Conservation (phyloP, 2,329 filamentous ascomycete species). For the Tolypocladium endophyticum region DNA sequence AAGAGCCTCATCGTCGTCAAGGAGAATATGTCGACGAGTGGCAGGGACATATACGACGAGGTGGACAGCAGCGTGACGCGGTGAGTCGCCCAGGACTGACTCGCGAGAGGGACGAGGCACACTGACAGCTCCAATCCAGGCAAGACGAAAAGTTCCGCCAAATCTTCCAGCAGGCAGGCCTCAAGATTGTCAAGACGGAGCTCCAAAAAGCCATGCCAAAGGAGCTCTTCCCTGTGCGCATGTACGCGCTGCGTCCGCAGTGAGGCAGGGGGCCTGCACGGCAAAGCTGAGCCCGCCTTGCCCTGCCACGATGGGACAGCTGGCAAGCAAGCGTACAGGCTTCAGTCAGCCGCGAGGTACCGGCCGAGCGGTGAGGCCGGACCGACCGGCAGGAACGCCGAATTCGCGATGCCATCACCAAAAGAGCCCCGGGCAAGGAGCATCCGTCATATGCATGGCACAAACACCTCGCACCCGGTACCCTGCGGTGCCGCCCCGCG, state of each 20-base stretch:
- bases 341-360: not conserved
- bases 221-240: slow-evolving; percentile 59
- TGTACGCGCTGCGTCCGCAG: slow-evolving; percentile 50
- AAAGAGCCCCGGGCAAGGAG: not conserved
- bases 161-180: slow-evolving; percentile 57
- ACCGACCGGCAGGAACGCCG: not conserved
- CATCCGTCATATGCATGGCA: not conserved
- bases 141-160: slow-evolving; percentile 58
- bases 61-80: slow-evolving; percentile 64
- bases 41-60: slow-evolving; percentile 50
- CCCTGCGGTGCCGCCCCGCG: not conserved
- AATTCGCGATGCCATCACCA: not conserved
- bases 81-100: slow-evolving; percentile 17
- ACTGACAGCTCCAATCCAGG: slow-evolving; percentile 22
- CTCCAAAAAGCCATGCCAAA: slow-evolving; percentile 52
- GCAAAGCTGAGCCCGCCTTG: not conserved
- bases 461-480: not conserved
- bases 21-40: slow-evolving; percentile 56
- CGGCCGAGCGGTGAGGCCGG: not conserved
- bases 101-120: too few relatives aligned
- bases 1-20: slow-evolving; percentile 16
- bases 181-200: slow-evolving; percentile 56
- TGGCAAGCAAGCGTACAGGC: not conserved
- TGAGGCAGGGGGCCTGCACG: not conserved
- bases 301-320: not conserved